Base-by-base conservation (phyloP, 225 moss, liverwort and hornwort genomes). In the Polytrichum formosum region DNA sequence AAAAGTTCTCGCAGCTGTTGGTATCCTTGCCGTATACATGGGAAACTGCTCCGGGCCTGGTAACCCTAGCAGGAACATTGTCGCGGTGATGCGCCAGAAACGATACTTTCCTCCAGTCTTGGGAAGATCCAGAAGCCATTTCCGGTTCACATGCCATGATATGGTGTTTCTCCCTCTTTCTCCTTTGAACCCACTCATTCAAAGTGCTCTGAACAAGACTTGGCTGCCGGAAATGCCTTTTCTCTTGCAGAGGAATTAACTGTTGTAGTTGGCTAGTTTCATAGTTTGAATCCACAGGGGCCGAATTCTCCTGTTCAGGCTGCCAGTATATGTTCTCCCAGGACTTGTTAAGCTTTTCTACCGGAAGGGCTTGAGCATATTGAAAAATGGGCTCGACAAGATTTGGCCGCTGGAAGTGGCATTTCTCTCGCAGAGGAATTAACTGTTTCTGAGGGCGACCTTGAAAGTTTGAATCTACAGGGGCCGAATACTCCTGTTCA, bases 101-200 rank as follows among this genome's bases (percentile, higher is more conserved):
- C 0, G 46, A 4, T 46, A 46, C 46, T 16, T 46, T 46, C 46
- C 13, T 46, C 46, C 46, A 16, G 46, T 46, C 46, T 46, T 46
- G 46, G 16, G 46, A 46, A 16, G 46, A 13, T 46, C 46, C 46
- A 46, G 46, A 16, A 46, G 13, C 46, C 46, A 46, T 46, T 46
- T 46, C 16, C 46, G 46, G 10, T 13, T 10, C 13, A 46, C 46
- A 46, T 46, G 13, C 46, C 46, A 46, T 46, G 13, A 46, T 46
- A 3, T 16, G 46, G 62, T 53, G 31, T 56, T 70, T 53, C 68
- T 73, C 75, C 27, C 66, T 68, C 70, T 76, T 78, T 16, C 78
- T 73, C n/a, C 56, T 83, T 76, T 22, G 73, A 62, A 76, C 55
- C 71, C 73, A 86, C 28, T 31, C 71, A 54, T 76, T 61, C 66